Base-by-base conservation (phyloP, 2,329 filamentous ascomycete genomes). In the Aspergillus fischeri region DNA sequence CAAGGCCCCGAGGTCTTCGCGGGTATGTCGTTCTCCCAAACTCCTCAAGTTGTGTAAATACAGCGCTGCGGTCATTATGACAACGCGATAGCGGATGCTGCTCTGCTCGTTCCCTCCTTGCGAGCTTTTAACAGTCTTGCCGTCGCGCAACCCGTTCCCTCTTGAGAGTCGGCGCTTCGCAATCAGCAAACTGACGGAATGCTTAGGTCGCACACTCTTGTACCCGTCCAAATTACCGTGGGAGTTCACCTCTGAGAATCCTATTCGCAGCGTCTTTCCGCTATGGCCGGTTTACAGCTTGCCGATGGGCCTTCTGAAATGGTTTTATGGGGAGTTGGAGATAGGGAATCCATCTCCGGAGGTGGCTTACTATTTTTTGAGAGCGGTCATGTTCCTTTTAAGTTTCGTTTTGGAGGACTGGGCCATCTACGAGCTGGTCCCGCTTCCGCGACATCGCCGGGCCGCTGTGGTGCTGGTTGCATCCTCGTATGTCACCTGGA, bases 401-500 rank as follows among this genome's bases (percentile, higher is more conserved):
- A 97, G 92, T 79, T 96, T 99, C 74, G 92, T 99, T 54, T 83
- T 99, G 60, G 92, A 97, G 76, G 94, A 99, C 78, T 97, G 94
- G 93, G 94, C 94, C 10, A 84, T 99, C 57, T 87, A 96, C 78
- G 94, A 99, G 74, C 81, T 97, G 62, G 87, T 97, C 55, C 86
- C 87, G 60, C 89, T 88, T 42, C 86, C 86, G 61, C 86, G 87
- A 59, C 78, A 84, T 67, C 87, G 91, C 61, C 85, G 85, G 65
- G 80, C 88, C 55, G 91, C 92, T 9, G 84, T 95, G 48, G 80
- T 95, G 49, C 82, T 99, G 56, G 89, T 97, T 59, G 92, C 93
- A 49, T 97, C 93, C 28, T 97, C 92, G 27, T 99, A 97, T 76
- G 93, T 97, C 65, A 99, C 94, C 50, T 99, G 94, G 93, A 97